Base-by-base conservation (phyloP, 2,329 filamentous ascomycete genomes). In the Penicillium sp. region DNA sequence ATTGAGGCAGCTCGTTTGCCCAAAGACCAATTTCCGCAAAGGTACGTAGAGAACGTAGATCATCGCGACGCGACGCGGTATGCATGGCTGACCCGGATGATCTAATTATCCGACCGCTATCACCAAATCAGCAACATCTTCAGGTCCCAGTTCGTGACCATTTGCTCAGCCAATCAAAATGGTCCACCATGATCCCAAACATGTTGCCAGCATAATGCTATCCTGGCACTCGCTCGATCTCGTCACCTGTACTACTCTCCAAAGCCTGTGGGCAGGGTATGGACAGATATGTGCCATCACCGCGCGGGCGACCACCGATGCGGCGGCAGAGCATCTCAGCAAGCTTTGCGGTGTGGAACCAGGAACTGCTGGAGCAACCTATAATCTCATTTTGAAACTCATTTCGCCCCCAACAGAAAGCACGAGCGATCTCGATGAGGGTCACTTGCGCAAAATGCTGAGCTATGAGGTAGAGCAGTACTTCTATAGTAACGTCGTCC, bases 391-490 rank as follows among this genome's bases (percentile, higher is more conserved):
- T 10, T 68, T 88, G 6, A 88, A 88, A 63, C 75, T 85, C 49
- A 83, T 88, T 38, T 79, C 79, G 0, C 83, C 83, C 6, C 83
- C 83, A 0, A 55, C 46, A 4, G 51, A 68, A 38, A 49, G 54
- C 29, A 56, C 48, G 0, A 61, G 56, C 24, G 60, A 60, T n/a
- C 3, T 45, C 13, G 81, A 86, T 36, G 85, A 88, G 62, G 84
- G 85, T 0, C 85, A 88, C 58, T 61, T 83, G 0, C 80, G 86
- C 6, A 89, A 89, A 64, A 79, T 88, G 54, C 68, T 88, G 27
- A 87, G 84, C 64, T 89, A 89, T 59, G 77, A 85, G 43, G 83
- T 87, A 3, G 86, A 89, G 68, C 84, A 86, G 62, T 81, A 80
- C 59, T 89, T 89, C 59, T 89, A 89, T 65, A 74, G 72, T 1